Percentiles rank a stretch among this genome's conserved stretches.
Evolutionary conservation across 306 rosid species (phyloP).

Genomic region (Lathyrus oleraceus): DNA sequence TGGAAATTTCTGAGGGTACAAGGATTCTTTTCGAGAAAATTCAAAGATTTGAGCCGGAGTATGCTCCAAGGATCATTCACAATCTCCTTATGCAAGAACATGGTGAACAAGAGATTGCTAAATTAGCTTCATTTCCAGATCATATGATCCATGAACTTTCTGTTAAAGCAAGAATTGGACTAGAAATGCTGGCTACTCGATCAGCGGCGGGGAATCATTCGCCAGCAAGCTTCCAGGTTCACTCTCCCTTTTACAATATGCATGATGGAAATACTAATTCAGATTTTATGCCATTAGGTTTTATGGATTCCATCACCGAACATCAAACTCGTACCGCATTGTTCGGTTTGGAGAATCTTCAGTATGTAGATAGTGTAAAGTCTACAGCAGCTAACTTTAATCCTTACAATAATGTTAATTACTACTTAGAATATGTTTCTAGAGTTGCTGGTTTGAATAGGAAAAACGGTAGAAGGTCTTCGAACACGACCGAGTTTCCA

Average conservation of each 20-base stretch:
- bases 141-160: conserved; percentile 48
- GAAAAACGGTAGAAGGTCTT: conserved; percentile 40
- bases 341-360: conserved; percentile 50
- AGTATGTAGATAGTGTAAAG: conserved; percentile 40
- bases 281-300: conserved; percentile 38
- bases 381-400: conserved; percentile 32
- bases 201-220: conserved; percentile 34
- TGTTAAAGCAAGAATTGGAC: conserved; percentile 45
- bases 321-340: conserved; percentile 44
- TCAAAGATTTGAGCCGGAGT: conserved; percentile 61
- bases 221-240: conserved; percentile 31
- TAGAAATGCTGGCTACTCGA: conserved; percentile 38
- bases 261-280: conserved; percentile 35
- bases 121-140: conserved; percentile 61
- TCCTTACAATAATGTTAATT: conserved; percentile 27
- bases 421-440: conserved; percentile 39
- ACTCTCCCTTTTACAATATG: conserved; percentile 47
- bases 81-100: conserved; percentile 59
- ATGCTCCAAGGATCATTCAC: conserved; percentile 56
- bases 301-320: conserved; percentile 44
- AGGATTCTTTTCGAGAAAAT: conserved; percentile 51
- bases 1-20: conserved; percentile 69
- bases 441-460: conserved; percentile 31
- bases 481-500: conserved; percentile 43
- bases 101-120: conserved; percentile 53